A percentile compares a stretch with the other conserved stretches of the same genome.
phyloP scores from a whole-genome alignment of 2,329 filamentous ascomycete species.

The Epichloe glyceriae region DNA sequence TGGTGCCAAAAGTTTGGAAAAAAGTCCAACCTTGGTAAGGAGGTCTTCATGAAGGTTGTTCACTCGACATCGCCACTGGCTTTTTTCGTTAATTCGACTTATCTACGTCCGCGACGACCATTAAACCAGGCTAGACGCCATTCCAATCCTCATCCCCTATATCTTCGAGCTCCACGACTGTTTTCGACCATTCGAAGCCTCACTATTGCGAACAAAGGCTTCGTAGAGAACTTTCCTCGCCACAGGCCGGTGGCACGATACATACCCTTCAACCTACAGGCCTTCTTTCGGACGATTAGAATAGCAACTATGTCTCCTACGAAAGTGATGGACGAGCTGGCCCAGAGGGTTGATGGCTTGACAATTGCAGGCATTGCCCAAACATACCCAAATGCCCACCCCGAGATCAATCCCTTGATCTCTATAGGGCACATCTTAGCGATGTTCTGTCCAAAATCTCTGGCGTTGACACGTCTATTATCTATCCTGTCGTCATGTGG shows the following conservation, averaged over 20 bases:
- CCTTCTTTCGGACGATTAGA: not conserved
- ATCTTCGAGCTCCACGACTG: not conserved
- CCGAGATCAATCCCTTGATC: conserved; percentile 64
- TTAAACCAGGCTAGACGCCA: conserved; percentile 3
- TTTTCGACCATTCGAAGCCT: not conserved
- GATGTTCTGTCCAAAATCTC: conserved; percentile 54
- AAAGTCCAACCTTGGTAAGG: not conserved
- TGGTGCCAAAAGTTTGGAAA: not conserved
- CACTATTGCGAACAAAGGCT: not conserved
- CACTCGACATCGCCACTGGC: not conserved
- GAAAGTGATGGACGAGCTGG: conserved; percentile 5
- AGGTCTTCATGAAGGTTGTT: conserved; percentile 5
- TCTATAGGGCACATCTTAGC: conserved; percentile 68
- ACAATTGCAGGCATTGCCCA: conserved; percentile 2
- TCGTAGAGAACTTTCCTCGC: not conserved
- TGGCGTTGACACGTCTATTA: conserved; percentile 54
- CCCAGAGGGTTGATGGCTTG: conserved; percentile 7
- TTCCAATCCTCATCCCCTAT: not conserved
- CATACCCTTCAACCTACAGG: not conserved
- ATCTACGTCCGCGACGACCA: not conserved
- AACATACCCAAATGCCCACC: conserved; percentile 44
- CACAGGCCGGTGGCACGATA: not conserved
- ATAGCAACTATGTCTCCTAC: conserved; percentile 2
- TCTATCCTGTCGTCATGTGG: conserved; percentile 68
- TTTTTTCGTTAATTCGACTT: not conserved